A percentile compares a stretch with the other conserved stretches of the same genome.
phyloP scores from a whole-genome alignment of 2,329 filamentous ascomycete species.

The Cercospora brassicicola region DNA sequence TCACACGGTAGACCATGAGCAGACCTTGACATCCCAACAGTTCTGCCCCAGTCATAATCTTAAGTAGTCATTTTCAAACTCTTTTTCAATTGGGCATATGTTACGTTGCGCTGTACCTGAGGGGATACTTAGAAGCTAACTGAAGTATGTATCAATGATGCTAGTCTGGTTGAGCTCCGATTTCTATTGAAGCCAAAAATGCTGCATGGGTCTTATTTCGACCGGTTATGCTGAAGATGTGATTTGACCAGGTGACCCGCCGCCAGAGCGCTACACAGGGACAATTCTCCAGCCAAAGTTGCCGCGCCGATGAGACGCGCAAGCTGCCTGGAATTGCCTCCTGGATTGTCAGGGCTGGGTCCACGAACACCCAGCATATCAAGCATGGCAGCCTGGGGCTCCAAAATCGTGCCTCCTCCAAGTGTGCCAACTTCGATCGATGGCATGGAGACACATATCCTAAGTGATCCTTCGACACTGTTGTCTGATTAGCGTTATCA shows the following conservation, averaged over 20 bases:
- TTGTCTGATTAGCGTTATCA: neutral
- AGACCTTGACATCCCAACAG: too few species aligned
- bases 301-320: slow-evolving; percentile 85
- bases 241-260: slow-evolving; percentile 88
- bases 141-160: too few species aligned
- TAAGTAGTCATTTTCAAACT: too few species aligned
- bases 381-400: slow-evolving; percentile 94
- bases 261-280: slow-evolving; percentile 85
- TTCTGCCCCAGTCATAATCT: too few species aligned
- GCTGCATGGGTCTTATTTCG: slow-evolving; percentile 33
- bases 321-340: slow-evolving; percentile 85
- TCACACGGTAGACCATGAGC: too few species aligned
- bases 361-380: slow-evolving; percentile 92
- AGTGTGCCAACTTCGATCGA: slow-evolving; percentile 97
- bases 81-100: too few species aligned
- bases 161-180: too few species aligned
- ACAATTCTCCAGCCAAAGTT: slow-evolving; percentile 87
- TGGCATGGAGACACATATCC: slow-evolving; percentile 98
- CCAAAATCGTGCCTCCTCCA: slow-evolving; percentile 92
- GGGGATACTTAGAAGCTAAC: too few species aligned
- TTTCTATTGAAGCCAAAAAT: too few species aligned
- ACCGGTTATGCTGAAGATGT: slow-evolving; percentile 96
- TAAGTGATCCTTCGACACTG: slow-evolving; percentile 78
- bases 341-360: slow-evolving; percentile 82
- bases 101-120: too few species aligned